A percentile compares a stretch with the other conserved stretches of the same genome.
Evolutionary conservation across 2,329 filamentous ascomycete genomes (phyloP).

Genomic region (Xylariaceae sp.): DNA sequence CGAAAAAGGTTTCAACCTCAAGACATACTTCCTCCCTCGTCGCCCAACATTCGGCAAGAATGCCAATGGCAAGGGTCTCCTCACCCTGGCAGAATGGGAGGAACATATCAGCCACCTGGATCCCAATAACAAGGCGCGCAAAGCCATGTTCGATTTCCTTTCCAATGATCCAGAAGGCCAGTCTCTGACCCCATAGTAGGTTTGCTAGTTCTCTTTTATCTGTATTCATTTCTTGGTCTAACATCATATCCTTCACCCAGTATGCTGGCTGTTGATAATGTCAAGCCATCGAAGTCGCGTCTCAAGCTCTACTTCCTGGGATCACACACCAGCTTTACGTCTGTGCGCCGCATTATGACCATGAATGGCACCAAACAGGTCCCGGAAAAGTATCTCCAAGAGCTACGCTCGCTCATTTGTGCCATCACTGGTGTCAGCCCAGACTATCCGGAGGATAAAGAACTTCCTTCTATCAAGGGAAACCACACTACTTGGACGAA

Average conservation of each 20-base stretch:
- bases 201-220: neutral
- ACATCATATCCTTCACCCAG: neutral
- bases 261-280: slow-evolving; percentile 1
- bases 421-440: neutral
- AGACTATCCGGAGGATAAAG: neutral
- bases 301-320: neutral
- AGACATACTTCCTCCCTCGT: neutral
- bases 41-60: neutral
- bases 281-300: neutral
- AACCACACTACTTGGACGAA: neutral
- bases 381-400: neutral
- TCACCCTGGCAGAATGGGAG: neutral
- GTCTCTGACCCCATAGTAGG: neutral
- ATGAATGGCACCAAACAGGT: neutral
- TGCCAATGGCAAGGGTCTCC: neutral
- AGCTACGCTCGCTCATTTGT: neutral
- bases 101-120: neutral
- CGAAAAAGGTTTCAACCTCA: neutral
- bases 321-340: neutral
- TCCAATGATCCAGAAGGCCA: neutral
- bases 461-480: neutral
- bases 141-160: neutral
- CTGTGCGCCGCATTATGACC: neutral
- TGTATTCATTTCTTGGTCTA: neutral
- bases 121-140: neutral